Percentiles rank a stretch among this genome's conserved stretches.
Conservation (phyloP, 768 basidiomycete genomes). For the Psilocybe tampanensis region DNA sequence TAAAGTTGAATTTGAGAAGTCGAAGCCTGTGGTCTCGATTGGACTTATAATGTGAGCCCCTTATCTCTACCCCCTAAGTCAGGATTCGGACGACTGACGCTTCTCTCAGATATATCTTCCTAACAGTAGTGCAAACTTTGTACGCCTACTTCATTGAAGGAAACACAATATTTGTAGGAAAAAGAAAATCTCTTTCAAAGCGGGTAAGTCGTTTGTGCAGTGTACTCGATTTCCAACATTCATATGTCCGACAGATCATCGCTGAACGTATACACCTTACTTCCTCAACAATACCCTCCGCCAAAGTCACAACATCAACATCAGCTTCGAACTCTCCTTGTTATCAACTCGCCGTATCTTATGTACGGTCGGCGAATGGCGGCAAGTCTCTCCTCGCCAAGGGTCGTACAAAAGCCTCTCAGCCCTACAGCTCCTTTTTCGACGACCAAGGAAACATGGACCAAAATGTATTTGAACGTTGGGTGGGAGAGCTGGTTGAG, state of each 20-base stretch:
- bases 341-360: conserved; percentile 68
- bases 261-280: conserved; percentile 86
- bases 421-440: conserved; percentile 75
- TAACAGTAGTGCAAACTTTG: conserved; percentile 72
- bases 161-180: conserved; percentile 84
- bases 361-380: conserved; percentile 78
- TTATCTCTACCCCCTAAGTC: conserved; percentile 9
- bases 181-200: conserved; percentile 88
- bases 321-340: conserved; percentile 52
- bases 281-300: conserved; percentile 64
- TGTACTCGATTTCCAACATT: neutral
- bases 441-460: conserved; percentile 81
- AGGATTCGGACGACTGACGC: neutral
- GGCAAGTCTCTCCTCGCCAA: conserved; percentile 85
- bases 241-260: conserved; percentile 61
- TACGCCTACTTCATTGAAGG: conserved; percentile 90
- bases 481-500: conserved; percentile 78
- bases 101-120: conserved; percentile 63
- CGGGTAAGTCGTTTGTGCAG: conserved; percentile 50
- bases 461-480: conserved; percentile 72
- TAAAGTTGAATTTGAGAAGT: conserved; percentile 86
- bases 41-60: conserved; percentile 75
- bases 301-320: conserved; percentile 22
- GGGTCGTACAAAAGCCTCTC: conserved; percentile 58
- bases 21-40: conserved; percentile 77